Percentiles rank a stretch among this genome's conserved stretches.
Conservation (phyloP, 2,329 filamentous ascomycete species). For the Hypoxylon sp. region DNA sequence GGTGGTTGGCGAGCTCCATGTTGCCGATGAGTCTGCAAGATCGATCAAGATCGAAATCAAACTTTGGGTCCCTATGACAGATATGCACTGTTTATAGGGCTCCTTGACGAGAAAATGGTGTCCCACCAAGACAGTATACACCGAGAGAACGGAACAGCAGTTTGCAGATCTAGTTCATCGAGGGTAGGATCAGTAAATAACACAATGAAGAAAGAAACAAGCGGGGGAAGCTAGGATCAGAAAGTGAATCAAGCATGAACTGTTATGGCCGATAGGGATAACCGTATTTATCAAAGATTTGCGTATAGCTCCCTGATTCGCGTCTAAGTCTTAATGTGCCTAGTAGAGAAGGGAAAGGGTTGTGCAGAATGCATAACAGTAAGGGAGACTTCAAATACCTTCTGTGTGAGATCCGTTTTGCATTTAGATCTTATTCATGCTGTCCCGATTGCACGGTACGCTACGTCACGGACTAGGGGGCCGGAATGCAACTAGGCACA, state of each 20-base stretch:
- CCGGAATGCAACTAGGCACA: constrained; percentile 51
- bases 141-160: constrained; percentile 31
- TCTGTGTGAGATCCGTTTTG: constrained; percentile 47
- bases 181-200: constrained; percentile 45
- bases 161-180: constrained; percentile 45
- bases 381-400: constrained; percentile 54
- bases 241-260: constrained; percentile 48
- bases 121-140: constrained; percentile 43
- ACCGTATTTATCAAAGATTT: constrained; percentile 47
- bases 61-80: constrained; percentile 48
- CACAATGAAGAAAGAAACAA: constrained; percentile 40
- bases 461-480: constrained; percentile 47
- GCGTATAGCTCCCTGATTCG: constrained; percentile 41
- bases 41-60: constrained; percentile 44
- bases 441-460: constrained; percentile 46
- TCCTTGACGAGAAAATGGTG: constrained; percentile 32
- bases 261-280: constrained; percentile 48
- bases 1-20: constrained; percentile 48
- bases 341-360: constrained; percentile 43
- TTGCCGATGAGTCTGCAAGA: constrained; percentile 33
- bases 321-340: constrained; percentile 45
- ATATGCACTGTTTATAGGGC: constrained; percentile 50
- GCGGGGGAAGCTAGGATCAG: constrained; percentile 39
- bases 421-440: constrained; percentile 49
- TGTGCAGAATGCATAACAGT: constrained; percentile 54